These are phyloP conservation scores for Magnaporthales sp. DNA, from an alignment of 2,329 filamentous ascomycete genomes.

Conservation along the genomic window DNA sequence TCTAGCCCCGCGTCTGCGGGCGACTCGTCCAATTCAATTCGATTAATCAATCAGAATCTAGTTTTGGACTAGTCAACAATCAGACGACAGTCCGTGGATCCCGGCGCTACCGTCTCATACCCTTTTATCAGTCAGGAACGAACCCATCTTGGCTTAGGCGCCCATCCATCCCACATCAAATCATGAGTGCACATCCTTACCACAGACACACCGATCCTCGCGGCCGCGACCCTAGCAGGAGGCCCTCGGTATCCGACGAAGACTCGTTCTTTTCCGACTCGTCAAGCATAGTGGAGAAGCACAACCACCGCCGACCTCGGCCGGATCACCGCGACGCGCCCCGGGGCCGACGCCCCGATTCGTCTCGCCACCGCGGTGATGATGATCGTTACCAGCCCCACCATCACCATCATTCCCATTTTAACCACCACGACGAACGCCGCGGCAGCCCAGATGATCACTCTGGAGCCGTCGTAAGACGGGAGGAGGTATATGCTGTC, in stretches of 20 bases:
- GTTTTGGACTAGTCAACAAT: background rate
- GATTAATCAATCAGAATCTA: no score
- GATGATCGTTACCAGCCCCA: background rate
- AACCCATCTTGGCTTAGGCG: background rate
- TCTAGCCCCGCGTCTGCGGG: background rate
- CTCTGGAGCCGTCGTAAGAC: slow-evolving; percentile 9
- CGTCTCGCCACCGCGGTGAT: background rate
- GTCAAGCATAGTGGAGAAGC: background rate
- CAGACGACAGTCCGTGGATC: background rate
- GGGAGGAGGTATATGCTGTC: background rate
- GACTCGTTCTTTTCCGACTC: background rate
- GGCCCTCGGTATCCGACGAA: background rate
- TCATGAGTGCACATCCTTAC: background rate
- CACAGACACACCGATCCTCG: background rate
- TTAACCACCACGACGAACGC: background rate
- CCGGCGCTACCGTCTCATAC: background rate
- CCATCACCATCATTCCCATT: background rate
- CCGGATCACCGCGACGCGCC: background rate
- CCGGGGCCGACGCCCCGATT: background rate
- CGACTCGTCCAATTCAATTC: background rate
- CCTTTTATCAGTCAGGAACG: background rate
- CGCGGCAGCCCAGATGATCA: background rate
- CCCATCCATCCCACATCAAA: background rate
- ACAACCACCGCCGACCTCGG: background rate
- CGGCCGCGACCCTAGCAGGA: background rate